Percentiles rank a stretch among this genome's conserved stretches.
Evolutionary conservation across 83 land plant genomes (phyloP).

Genomic region (Thuja plicata): DNA sequence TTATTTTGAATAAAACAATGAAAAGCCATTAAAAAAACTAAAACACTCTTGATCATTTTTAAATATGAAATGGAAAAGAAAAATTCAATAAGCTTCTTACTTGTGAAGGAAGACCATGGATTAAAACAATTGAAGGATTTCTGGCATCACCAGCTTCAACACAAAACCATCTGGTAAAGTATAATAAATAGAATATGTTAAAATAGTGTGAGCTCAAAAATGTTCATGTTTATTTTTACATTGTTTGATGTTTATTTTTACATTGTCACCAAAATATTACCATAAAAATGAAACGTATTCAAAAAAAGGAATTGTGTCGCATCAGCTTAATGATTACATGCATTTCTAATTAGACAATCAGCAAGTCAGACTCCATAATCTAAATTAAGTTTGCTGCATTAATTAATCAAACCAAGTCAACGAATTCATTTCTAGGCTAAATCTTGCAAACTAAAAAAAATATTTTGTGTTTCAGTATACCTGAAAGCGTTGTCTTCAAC

Average conservation of each 20-base stretch:
- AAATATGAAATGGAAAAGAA: not conserved
- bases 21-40: not conserved
- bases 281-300: not conserved
- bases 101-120: conserved; percentile 77
- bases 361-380: not conserved
- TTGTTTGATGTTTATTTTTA: not conserved
- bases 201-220: not conserved
- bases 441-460: not conserved
- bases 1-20: not conserved
- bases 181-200: not conserved
- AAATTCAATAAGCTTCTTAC: conserved; percentile 19
- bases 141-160: conserved; percentile 53
- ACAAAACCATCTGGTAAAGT: conserved; percentile 56
- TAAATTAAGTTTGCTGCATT: not conserved
- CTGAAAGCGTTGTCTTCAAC: conserved; percentile 47
- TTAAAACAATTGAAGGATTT: conserved; percentile 39
- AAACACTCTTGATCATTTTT: not conserved
- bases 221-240: not conserved
- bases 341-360: not conserved
- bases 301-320: not conserved
- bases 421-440: not conserved
- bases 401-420: not conserved
- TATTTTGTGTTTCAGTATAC: conserved; percentile 26
- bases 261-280: not conserved
- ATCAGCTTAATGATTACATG: not conserved